phyloP scores from a whole-genome alignment of 2,329 filamentous ascomycete species.

The Cladobotryum protrusum region DNA sequence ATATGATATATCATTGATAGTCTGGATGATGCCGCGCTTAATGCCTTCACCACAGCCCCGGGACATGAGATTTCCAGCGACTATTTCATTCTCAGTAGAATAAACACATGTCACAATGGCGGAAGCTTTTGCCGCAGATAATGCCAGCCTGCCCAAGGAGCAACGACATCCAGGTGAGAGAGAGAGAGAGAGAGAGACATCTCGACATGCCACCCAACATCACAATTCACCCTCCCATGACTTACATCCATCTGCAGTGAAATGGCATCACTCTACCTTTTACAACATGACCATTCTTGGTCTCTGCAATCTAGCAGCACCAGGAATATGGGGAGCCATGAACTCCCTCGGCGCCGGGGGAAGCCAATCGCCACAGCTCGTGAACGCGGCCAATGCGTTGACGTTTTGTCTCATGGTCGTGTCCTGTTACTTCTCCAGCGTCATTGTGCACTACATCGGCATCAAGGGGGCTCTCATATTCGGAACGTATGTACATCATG shows the following conservation, averaged over 20 bases:
- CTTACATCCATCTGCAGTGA: slow-evolving; percentile 43
- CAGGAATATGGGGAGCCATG: slow-evolving; percentile 69
- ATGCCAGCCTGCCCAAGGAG: slow-evolving; percentile 19
- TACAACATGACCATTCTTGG: slow-evolving; percentile 69
- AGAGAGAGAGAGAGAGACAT: too few relatives aligned
- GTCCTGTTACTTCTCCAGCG: slow-evolving; percentile 59
- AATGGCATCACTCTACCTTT: slow-evolving; percentile 66
- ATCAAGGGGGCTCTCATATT: slow-evolving; percentile 67
- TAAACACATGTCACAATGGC: neutral
- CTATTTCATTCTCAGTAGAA: neutral
- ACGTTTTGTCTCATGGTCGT: slow-evolving; percentile 70
- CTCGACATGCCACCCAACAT: neutral
- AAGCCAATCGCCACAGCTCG: slow-evolving; percentile 55
- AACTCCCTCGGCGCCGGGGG: slow-evolving; percentile 68
- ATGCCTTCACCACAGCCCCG: too few relatives aligned
- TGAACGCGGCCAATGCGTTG: slow-evolving; percentile 65
- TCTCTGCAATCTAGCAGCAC: slow-evolving; percentile 63
- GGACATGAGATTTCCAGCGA: neutral
- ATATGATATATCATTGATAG: slow-evolving; percentile 10
- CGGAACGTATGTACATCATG: slow-evolving; percentile 48
- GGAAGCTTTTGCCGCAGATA: slow-evolving; percentile 2
- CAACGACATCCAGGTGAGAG: slow-evolving; percentile 26
- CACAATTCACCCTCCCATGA: too few relatives aligned
- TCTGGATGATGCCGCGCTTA: neutral
- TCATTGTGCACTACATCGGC: slow-evolving; percentile 60